Conservation (phyloP, 306 rosid genomes). For the Cercis canadensis region DNA sequence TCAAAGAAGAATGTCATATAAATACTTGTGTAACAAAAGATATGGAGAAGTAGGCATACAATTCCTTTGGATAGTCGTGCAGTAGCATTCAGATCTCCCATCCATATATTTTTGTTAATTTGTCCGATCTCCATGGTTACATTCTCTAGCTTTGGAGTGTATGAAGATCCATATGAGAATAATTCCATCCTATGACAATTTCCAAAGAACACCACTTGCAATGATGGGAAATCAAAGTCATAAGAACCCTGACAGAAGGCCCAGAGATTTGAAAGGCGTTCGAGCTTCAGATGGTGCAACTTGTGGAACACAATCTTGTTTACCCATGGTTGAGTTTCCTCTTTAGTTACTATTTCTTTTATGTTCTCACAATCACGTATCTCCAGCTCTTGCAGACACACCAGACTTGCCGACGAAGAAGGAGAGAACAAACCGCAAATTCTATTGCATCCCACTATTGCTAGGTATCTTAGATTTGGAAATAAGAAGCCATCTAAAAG, state of each 20-base stretch:
- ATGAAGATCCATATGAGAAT: slow-evolving; percentile 16
- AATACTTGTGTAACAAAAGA: background rate
- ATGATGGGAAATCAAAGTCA: slow-evolving; percentile 30
- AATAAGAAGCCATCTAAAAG: slow-evolving; percentile 1
- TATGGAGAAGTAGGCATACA: slow-evolving; percentile 9
- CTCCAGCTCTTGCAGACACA: slow-evolving; percentile 26
- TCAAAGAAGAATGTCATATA: background rate
- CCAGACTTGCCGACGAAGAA: slow-evolving; percentile 30
- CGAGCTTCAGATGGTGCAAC: slow-evolving; percentile 22
- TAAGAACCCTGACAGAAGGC: slow-evolving; percentile 29
- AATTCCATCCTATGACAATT: slow-evolving; percentile 29
- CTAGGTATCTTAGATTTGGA: slow-evolving; percentile 28
- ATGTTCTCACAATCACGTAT: slow-evolving; percentile 22
- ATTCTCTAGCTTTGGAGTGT: slow-evolving; percentile 18
- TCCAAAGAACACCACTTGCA: slow-evolving; percentile 15
- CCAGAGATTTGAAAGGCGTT: slow-evolving; percentile 17
- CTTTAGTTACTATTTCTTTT: slow-evolving; percentile 9
- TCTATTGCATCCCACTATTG: slow-evolving; percentile 21
- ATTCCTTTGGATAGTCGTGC: slow-evolving; percentile 21
- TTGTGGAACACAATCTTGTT: slow-evolving; percentile 3
- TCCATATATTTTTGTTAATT: slow-evolving; percentile 11
- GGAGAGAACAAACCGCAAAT: slow-evolving; percentile 26
- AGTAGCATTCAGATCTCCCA: slow-evolving; percentile 34
- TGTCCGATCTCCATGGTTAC: slow-evolving; percentile 30
- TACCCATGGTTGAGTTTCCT: background rate